Percentiles rank a stretch among this genome's conserved stretches.
phyloP scores from a whole-genome alignment of 2,329 filamentous ascomycete genomes.

The Trichoderma atrobrunneum region DNA sequence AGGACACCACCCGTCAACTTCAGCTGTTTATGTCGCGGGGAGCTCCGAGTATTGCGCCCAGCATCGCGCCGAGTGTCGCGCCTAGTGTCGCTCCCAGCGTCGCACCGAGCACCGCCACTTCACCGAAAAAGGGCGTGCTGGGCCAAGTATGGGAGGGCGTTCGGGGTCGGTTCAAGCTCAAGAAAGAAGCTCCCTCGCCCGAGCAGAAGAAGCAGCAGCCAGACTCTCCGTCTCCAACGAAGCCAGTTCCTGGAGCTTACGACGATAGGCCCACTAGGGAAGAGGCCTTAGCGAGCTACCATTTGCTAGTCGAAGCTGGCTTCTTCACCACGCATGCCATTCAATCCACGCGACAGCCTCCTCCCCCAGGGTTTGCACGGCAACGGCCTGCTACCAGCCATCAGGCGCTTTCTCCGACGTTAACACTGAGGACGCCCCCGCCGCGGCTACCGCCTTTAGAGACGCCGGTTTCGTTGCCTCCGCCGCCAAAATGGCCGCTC shows the following conservation, averaged over 20 bases:
- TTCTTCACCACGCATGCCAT: constrained; percentile 60
- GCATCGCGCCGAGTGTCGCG: neutral
- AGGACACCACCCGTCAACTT: constrained; percentile 12
- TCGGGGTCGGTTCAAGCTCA: constrained; percentile 32
- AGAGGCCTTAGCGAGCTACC: constrained; percentile 56
- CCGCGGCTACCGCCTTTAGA: constrained; percentile 12
- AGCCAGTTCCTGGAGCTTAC: constrained; percentile 16
- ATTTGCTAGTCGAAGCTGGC: constrained; percentile 53
- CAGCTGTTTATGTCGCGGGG: constrained; percentile 7
- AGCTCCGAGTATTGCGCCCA: neutral
- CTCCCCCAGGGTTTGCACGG: constrained; percentile 1
- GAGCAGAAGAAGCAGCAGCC: constrained; percentile 27
- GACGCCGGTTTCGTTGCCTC: constrained; percentile 22
- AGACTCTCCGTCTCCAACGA: neutral
- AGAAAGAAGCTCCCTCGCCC: constrained; percentile 26
- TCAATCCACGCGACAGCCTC: constrained; percentile 51
- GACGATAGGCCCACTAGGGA: constrained; percentile 39
- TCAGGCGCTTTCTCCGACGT: constrained; percentile 21
- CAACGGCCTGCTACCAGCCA: constrained; percentile 16
- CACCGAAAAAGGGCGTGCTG: constrained; percentile 30
- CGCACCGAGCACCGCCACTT: neutral
- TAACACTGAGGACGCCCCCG: neutral
- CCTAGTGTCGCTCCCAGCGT: neutral
- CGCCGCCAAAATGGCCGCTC: constrained; percentile 29
- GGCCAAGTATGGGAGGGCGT: constrained; percentile 41